Conservation (phyloP, 768 basidiomycete species). For the Leccinum variicolor region DNA sequence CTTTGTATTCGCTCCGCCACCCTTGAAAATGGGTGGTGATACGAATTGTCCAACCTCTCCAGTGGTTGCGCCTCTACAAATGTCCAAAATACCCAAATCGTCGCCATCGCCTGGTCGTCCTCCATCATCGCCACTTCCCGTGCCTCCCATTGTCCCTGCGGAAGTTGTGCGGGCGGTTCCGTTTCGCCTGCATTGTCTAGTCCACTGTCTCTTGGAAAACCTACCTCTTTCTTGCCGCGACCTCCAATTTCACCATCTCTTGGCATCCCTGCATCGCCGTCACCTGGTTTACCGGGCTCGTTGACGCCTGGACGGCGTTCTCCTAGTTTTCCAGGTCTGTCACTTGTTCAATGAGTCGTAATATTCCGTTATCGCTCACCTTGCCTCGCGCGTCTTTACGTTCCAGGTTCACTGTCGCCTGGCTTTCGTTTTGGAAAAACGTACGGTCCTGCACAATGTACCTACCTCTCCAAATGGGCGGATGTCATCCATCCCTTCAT, state of each 20-base stretch:
- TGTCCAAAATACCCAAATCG: constrained; percentile 26
- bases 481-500: constrained; percentile 5
- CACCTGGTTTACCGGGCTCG: constrained; percentile 18
- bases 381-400: not conserved
- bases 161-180: constrained; percentile 4
- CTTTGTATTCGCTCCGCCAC: constrained; percentile 25
- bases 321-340: constrained; percentile 25
- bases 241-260: constrained; percentile 4
- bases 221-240: constrained; percentile 6
- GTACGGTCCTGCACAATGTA: not conserved
- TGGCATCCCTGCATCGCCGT: constrained; percentile 12
- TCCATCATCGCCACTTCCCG: constrained; percentile 16
- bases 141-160: not conserved
- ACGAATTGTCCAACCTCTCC: constrained; percentile 4
- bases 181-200: constrained; percentile 12
- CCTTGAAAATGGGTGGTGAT: constrained; percentile 17
- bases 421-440: constrained; percentile 19
- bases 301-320: constrained; percentile 21
- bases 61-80: constrained; percentile 21
- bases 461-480: constrained; percentile 5
- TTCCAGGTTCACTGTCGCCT: constrained; percentile 17
- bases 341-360: constrained; percentile 2
- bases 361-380: constrained; percentile 6
- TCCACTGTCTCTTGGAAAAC: constrained; percentile 9
- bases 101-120: constrained; percentile 14